Evolutionary conservation across 139 green algal genomes (phyloP), one percentile per base, ranked within the genome.

Genomic region (Micractinium sp.): DNA sequence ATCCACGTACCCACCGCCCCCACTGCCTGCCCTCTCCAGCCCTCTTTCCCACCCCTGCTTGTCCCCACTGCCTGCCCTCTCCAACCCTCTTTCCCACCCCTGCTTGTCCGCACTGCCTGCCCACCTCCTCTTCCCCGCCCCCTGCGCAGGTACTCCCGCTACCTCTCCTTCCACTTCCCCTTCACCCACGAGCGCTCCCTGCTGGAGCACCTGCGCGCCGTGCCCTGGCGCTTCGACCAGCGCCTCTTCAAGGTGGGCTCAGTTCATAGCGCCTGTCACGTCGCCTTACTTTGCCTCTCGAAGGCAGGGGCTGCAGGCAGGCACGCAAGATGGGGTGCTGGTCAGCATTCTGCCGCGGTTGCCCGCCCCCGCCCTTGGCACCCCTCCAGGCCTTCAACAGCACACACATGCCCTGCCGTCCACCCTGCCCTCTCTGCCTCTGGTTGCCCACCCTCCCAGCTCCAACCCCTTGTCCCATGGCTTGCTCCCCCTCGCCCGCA

Each of bases 121-220:
- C 79, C 29, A 18, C 25, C 14, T 29, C 18, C 56, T 27, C 18
- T n/a, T 0, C 27, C n/a, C 29, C 31, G 5, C 33, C 29, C 56
- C 56, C 14, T 13, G 7, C 0, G 35, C 83, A 87, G 83, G 83
- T 99, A 99, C 90, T 91, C 80, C 36, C 93, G 96, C 88, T 99
- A 99, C 94, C 94, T 99, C 56, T 94, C 94, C 69, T 99, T 98
- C 94, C 96, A 99, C 94, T 99, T 98, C 94, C 97, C 97, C 75
- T 99, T 99, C 94, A 98, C 97, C 60, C 96, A 97, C 87, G 96
- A 99, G 91, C 92, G 97, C 71, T 95, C 96, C 18, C 92, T 99
- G 92, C 95, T 99, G 91, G 94, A 95, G 80, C 96, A 99, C 87
- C 93, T 99, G 86, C 92, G 94, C 25, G 95, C 94, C 22, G 95